Evolutionary conservation across 345 rosid species (phyloP), one percentile per base, ranked within the genome.

Genomic region (Raphanus raphanistrum): DNA sequence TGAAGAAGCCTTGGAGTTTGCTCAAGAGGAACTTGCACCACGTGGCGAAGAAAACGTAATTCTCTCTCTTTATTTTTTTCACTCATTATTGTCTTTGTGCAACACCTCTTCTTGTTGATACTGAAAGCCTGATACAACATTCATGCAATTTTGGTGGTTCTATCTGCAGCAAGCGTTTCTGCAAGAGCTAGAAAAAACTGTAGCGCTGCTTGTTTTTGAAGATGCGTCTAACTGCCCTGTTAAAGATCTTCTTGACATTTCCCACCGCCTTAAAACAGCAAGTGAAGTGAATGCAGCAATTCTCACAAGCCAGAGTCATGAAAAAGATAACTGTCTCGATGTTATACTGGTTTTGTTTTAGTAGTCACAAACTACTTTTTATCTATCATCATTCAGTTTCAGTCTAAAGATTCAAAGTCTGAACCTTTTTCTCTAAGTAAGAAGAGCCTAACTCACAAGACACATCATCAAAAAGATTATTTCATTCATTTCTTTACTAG

Each of bases 1-100:
- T 61, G 94, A 90, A 48, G 99, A 93, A 84, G 98, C 99, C 69
- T 81, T 96, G 79, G 96, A 93, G 84, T 96, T 96, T 86, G 98
- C 99, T 66, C 99, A 93, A 78, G 99, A 93, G 82, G 98, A 96
- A 80, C 99, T 96, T 72, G 99, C 99, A 63, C 99, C 94, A 27
- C 87, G 96, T 67, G 99, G 98, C 50, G 97, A 96, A 86, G 99
- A 96, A 86, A 91, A 96, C 75, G 96, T 90, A 84, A 50, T 41
- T 59, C 31, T 72, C 29, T 28, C n/a, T n/a, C n/a, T n/a, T n/a
- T n/a, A n/a, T n/a, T n/a, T n/a, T n/a, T n/a, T n/a, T n/a, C n/a
- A n/a, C n/a, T n/a, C n/a, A n/a, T n/a, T n/a, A n/a, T n/a, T n/a
- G n/a, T n/a, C n/a, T n/a, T n/a, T n/a, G n/a, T n/a, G n/a, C 59